Conservation (phyloP, 2,329 filamentous ascomycete genomes). For the Teratosphaeria zuluensis region DNA sequence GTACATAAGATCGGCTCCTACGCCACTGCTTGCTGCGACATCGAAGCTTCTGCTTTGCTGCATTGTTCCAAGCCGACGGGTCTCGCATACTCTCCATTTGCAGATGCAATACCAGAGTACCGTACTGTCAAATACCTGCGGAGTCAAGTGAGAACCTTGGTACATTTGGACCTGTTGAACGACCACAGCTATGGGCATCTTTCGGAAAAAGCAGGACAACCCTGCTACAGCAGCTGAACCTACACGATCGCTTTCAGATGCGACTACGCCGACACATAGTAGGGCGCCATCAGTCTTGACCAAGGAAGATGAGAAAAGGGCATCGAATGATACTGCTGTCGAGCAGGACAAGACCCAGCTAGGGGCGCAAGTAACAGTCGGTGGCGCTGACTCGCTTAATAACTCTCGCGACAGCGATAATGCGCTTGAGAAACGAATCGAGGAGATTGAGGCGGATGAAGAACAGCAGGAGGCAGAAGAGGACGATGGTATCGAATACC, state of each 20-base stretch:
- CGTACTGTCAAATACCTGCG: not conserved
- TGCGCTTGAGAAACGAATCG: slow-evolving; percentile 11
- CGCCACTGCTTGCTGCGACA: not conserved
- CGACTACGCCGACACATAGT: slow-evolving; percentile 5
- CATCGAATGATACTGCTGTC: not conserved
- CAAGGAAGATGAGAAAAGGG: slow-evolving; percentile 1
- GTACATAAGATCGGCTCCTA: not conserved
- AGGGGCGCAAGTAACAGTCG: not conserved
- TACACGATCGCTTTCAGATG: slow-evolving; percentile 7
- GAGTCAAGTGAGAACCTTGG: not conserved
- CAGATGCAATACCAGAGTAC: not conserved
- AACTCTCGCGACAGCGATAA: slow-evolving; percentile 3
- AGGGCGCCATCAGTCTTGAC: slow-evolving; percentile 3
- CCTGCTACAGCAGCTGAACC: slow-evolving; percentile 3
- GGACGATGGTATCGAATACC: slow-evolving; percentile 27
- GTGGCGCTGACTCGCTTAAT: not conserved
- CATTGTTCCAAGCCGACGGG: not conserved
- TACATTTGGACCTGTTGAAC: not conserved
- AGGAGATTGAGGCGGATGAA: slow-evolving; percentile 9
- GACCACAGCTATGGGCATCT: slow-evolving; percentile 10
- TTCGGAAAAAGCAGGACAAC: slow-evolving; percentile 9
- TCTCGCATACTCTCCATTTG: not conserved
- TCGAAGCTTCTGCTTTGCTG: not conserved
- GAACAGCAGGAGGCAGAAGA: slow-evolving; percentile 7
- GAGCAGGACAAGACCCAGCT: slow-evolving; percentile 4